Base-by-base conservation (phyloP, 257 asterid genomes). In the Solanum infundibuliforme region DNA sequence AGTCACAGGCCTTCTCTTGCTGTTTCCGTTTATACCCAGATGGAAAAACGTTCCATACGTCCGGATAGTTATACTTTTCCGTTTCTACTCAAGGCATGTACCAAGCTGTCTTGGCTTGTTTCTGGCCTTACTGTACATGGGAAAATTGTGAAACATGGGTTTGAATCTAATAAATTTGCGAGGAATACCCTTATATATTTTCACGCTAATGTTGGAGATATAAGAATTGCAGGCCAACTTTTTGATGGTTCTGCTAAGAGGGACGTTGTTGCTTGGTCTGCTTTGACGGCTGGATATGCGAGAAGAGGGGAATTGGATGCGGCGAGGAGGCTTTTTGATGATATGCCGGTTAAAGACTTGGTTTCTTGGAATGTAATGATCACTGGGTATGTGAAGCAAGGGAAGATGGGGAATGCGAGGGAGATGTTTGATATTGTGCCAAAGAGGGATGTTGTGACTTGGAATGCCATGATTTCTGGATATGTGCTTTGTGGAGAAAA, bases 221-320 rank as follows among this genome's bases (percentile, higher is more conserved):
- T 93, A 71, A 89, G 85, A 71, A 65, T 93, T 14, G 98, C 98
- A 12, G 90, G 91, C 8, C 20, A 75, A 74, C 90, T 94, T 73
- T 93, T 93, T 88, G 93, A 92, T 88, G 92, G 46, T 58, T 87
- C 68, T 29, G 93, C 91, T 20, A 87, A 75, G 88, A 91, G 85
- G 73, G 98, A 92, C 77, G 96, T 92, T n/a, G 98, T 95, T 86
- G 92, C 96, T 84, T 95, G 96, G 98, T 95, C 98, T 65, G 94
- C 98, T 84, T 84, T 95, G 93, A 91, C 94, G 8, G 95, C 96
- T 3, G 96, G 98, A 6, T 94, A 93, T 88, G 95, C 98, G 10
- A 91, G 90, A 83, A 92, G 95, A 88, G 98, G 95, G 73, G 88
- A 93, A n/a, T 91, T 94, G 89, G 76, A 29, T 62, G 58, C 75